Evolutionary conservation across 345 rosid species (phyloP).

Genomic region (Dipteronia dyeriana): DNA sequence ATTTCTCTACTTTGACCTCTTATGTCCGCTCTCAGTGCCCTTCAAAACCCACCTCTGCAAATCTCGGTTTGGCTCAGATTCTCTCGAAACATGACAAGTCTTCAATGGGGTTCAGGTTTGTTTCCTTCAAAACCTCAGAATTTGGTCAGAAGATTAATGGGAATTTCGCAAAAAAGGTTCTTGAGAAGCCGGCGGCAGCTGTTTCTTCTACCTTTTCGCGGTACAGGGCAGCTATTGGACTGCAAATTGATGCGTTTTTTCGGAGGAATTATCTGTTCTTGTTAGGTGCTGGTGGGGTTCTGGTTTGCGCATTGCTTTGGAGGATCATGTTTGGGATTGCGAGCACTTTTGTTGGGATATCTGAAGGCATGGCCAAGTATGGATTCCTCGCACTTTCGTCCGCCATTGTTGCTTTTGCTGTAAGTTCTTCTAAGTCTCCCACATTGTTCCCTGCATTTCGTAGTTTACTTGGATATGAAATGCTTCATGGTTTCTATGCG

Average conservation of each 20-base stretch:
- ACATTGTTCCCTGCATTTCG: background rate
- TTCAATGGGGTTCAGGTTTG: conserved; percentile 45
- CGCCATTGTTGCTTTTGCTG: conserved; percentile 83
- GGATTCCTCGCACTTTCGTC: conserved; percentile 92
- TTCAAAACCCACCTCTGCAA: conserved; percentile 37
- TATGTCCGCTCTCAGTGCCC: conserved; percentile 27
- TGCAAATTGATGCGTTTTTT: conserved; percentile 79
- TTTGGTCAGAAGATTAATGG: conserved; percentile 36
- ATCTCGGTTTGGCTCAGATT: conserved; percentile 40
- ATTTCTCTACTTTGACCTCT: conserved; percentile 15
- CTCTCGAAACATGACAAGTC: conserved; percentile 16
- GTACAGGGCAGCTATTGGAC: conserved; percentile 67
- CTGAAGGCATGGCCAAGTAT: conserved; percentile 92
- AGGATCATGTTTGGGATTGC: conserved; percentile 92
- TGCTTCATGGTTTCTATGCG: background rate
- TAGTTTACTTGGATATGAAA: background rate
- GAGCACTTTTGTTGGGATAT: conserved; percentile 73
- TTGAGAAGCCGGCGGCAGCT: conserved; percentile 58
- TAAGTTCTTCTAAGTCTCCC: conserved; percentile 40
- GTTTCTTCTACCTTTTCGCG: conserved; percentile 53
- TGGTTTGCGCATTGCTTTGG: conserved; percentile 73
- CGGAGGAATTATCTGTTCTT: conserved; percentile 66
- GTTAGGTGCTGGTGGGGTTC: conserved; percentile 67
- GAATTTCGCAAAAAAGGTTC: conserved; percentile 44
- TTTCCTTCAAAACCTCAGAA: conserved; percentile 40